These are phyloP conservation scores for Penicillium coprophilum DNA, from an alignment of 495 filamentous ascomycete genomes.

Conservation along the genomic window DNA sequence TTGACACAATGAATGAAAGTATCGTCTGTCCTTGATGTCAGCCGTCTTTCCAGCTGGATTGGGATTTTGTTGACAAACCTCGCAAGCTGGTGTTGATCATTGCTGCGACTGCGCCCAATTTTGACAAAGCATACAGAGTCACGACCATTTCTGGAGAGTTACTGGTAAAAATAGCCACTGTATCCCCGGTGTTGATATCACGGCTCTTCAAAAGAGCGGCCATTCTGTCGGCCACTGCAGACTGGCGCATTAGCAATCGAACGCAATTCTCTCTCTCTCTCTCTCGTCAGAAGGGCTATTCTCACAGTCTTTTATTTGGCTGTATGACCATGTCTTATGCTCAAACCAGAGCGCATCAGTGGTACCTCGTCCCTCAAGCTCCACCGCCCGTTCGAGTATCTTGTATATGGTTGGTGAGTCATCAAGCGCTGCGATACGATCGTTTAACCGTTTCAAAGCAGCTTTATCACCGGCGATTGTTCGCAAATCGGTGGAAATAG, in stretches of 20 bases:
- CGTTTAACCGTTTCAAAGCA: conserved; percentile 34
- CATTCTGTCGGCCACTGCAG: conserved; percentile 45
- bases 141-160: conserved; percentile 87
- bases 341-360: conserved; percentile 53
- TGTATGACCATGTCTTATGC: conserved; percentile 50
- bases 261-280: background rate
- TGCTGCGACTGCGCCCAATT: conserved; percentile 78
- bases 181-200: conserved; percentile 40
- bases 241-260: background rate
- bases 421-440: conserved; percentile 43
- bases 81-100: conserved; percentile 91
- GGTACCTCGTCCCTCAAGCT: conserved; percentile 36
- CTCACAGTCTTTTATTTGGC: conserved; percentile 48
- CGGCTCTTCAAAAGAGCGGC: conserved; percentile 42
- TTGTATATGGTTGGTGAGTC: conserved; percentile 46
- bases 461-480: conserved; percentile 34
- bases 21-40: conserved; percentile 35
- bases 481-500: conserved; percentile 44
- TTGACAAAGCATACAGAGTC: conserved; percentile 75
- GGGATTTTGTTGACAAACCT: conserved; percentile 41
- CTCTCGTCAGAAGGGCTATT: background rate
- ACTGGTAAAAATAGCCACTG: conserved; percentile 48
- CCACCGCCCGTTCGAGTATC: conserved; percentile 44
- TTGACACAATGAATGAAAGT: conserved; percentile 80
- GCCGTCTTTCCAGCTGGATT: background rate